Evolutionary conservation across 495 filamentous ascomycete genomes (phyloP), one percentile per base, ranked within the genome.

Genomic region (Arthonia radiata): DNA sequence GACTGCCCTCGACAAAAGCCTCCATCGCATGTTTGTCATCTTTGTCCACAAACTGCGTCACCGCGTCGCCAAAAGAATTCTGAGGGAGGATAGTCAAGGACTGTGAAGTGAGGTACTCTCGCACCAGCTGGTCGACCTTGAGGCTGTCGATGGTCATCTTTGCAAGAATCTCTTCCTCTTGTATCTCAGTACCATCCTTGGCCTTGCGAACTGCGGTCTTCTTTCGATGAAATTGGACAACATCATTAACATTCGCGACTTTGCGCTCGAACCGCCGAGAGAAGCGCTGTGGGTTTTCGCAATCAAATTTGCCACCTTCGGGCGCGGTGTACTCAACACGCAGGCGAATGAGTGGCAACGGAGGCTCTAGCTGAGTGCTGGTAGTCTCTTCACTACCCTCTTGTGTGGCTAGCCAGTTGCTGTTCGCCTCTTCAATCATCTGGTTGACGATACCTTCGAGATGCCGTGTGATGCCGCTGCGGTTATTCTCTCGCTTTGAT

Each of bases 241-340:
- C 80, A 36, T 99, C 86, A 37, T 76, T 86, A 1, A 73, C 65
- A 37, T 99, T 99, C 6, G 86, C 86, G 0, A 94, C 86, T 39
- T 71, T 79, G 4, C 67, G 71, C 1, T 71, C 59, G 37, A 99
- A 99, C 3, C 82, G 67, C 45, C 90, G 92, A 1, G 89, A 94
- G 37, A 94, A 94, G 3, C 86, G 67, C 39, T 94, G 86, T 10
- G 86, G 86, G 33, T 99, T 99, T 40, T 94, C 89, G 30, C 70
- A 73, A 31, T 93, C 79, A 37, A 73, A 99, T 23, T 65, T 62
- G 21, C 77, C 73, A 14, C 79, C 78, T 17, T 93, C 80, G 0
- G 78, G 76, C 1, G 83, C 69, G 0, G 81, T 70, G 33, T 73
- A 86, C 37, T 99, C 86, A 4, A 99, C 83, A 21, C 80, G 71